Evolutionary conservation across 202 grass and related monocot genomes (phyloP), one percentile per base, ranked within the genome.

Genomic region (Digitaria exilis): DNA sequence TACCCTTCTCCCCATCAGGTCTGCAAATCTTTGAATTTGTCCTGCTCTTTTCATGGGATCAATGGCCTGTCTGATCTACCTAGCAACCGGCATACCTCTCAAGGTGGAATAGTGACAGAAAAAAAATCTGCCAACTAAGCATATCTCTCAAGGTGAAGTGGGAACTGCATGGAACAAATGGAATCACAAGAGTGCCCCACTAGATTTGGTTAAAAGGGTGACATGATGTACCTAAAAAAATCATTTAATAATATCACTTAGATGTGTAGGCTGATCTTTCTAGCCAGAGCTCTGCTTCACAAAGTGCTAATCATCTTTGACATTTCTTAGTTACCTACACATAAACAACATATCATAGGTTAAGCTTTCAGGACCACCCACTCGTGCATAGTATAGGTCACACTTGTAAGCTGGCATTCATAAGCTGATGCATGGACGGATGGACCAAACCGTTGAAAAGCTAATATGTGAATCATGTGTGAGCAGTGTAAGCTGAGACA

Each of bases 131-230:
- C 55, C 64, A 54, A n/a, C 25, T 62, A 62, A 59, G 37, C 31
- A 68, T 80, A 1, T 29, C 65, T 50, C 37, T 39, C 37, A 39
- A 39, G 7, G 9, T 84, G 10, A 37, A 54, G 51, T 54, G 69
- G 42, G 32, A 51, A 61, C 24, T 61, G 32, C 11, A 51, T 32
- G 43, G 39, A 57, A 64, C 59, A 59, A 50, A 80, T 61, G 51
- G 73, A 73, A 80, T 19, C 14, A 30, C 81, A 80, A 54, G 76
- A 62, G 76, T 88, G 80, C 28, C 62, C 82, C 87, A 76, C 82
- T 88, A 84, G 69, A 85, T 81, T 89, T 85, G 21, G 82, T 63
- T 81, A 54, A 85, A 89, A 85, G 76, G 77, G 54, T 35, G 54
- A 17, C 45, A 19, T 65, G 77, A 71, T 85, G 71, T 64, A 81